Evolutionary conservation across 2,329 filamentous ascomycete genomes (phyloP).

Genomic region (Neonectria ditissima): DNA sequence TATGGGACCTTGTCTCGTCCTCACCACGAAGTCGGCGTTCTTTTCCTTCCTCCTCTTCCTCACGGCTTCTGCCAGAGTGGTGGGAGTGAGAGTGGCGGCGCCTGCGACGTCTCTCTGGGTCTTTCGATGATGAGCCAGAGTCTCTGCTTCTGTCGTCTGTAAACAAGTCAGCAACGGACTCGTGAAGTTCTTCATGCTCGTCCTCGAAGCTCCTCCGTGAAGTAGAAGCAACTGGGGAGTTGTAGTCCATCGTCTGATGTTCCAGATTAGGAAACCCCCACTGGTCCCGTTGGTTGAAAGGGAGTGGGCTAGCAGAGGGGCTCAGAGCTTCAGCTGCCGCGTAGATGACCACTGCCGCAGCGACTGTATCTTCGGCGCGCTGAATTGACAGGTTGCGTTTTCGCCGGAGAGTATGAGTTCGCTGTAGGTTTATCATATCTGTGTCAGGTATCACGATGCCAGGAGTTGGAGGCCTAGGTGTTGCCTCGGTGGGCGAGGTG

Average conservation of each 20-base stretch:
- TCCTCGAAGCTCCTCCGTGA: constrained; percentile 51
- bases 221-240: constrained; percentile 49
- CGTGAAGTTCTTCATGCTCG: constrained; percentile 55
- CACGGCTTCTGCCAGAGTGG: constrained; percentile 47
- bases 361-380: constrained; percentile 64
- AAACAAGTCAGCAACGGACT: constrained; percentile 67
- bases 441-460: constrained; percentile 59
- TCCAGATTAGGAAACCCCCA: constrained; percentile 44
- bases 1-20: constrained; percentile 41
- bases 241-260: constrained; percentile 43
- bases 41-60: constrained; percentile 49
- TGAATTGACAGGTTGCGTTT: constrained; percentile 59
- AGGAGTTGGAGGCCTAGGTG: constrained; percentile 56
- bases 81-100: constrained; percentile 55
- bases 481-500: constrained; percentile 21
- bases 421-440: constrained; percentile 53
- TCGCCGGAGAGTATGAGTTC: constrained; percentile 58
- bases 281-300: constrained; percentile 41
- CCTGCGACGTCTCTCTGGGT: constrained; percentile 55
- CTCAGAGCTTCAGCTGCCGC: constrained; percentile 63
- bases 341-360: constrained; percentile 66
- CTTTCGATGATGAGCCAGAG: constrained; percentile 50
- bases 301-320: constrained; percentile 52
- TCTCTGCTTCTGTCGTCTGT: constrained; percentile 63
- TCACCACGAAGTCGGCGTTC: constrained; percentile 42